These are phyloP conservation scores for Fusarium incarnatum DNA, from an alignment of 2,329 filamentous ascomycete species.

Conservation along the genomic window DNA sequence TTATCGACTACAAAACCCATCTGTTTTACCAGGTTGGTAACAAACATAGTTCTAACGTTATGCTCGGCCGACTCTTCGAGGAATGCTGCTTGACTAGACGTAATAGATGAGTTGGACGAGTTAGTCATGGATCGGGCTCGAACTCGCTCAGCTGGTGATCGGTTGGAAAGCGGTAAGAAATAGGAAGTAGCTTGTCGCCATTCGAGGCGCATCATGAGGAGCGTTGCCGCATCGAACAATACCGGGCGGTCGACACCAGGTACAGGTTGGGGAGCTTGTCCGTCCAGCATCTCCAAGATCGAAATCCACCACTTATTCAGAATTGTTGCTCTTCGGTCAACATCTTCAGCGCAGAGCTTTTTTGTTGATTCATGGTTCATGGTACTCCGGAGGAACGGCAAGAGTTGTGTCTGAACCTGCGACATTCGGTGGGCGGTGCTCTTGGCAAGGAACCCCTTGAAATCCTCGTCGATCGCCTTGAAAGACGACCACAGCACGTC, in stretches of 20 bases:
- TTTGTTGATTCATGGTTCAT: constrained; percentile 74
- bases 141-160: constrained; percentile 60
- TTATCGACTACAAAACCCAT: constrained; percentile 90
- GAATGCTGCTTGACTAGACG: constrained; percentile 70
- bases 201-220: constrained; percentile 89
- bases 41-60: constrained; percentile 88
- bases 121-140: constrained; percentile 60
- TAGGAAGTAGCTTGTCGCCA: constrained; percentile 81
- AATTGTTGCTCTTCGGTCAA: constrained; percentile 82
- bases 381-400: constrained; percentile 82
- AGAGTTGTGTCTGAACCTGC: constrained; percentile 75
- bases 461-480: constrained; percentile 63
- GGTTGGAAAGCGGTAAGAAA: constrained; percentile 71
- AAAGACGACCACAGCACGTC: constrained; percentile 68
- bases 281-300: constrained; percentile 83
- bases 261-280: constrained; percentile 74
- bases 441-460: constrained; percentile 74
- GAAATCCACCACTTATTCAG: constrained; percentile 92
- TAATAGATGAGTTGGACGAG: constrained; percentile 71
- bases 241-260: constrained; percentile 85
- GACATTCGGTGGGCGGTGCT: constrained; percentile 78
- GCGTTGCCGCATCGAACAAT: constrained; percentile 80
- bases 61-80: constrained; percentile 79
- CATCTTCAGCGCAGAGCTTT: constrained; percentile 77
- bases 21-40: constrained; percentile 83